Percentiles rank a stretch among this genome's conserved stretches.
phyloP scores from a whole-genome alignment of 1,284 basidiomycete genomes.

The Paramarasmius palmivorus region DNA sequence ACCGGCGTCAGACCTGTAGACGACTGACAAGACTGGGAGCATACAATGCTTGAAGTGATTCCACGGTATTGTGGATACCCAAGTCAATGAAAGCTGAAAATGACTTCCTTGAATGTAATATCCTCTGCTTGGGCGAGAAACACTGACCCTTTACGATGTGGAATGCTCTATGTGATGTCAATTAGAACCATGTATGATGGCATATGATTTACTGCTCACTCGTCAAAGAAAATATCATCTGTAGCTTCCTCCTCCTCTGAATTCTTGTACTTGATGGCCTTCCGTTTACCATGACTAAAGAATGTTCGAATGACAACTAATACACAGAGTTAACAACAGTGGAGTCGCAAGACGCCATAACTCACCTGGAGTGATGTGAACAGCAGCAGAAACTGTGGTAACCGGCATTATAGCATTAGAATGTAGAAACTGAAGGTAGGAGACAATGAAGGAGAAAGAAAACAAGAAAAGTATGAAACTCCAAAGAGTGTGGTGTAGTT shows the following conservation, averaged over 20 bases:
- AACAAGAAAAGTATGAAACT: background rate
- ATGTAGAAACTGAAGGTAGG: background rate
- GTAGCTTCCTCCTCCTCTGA: slow-evolving; percentile 41
- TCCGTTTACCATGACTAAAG: slow-evolving; percentile 55
- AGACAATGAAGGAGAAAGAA: background rate
- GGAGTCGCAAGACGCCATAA: background rate
- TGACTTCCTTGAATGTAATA: slow-evolving; percentile 4
- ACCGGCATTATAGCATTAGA: slow-evolving; percentile 42
- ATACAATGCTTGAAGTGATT: slow-evolving; percentile 62
- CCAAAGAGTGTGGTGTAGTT: background rate
- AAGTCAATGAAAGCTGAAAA: slow-evolving; percentile 55
- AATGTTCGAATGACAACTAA: slow-evolving; percentile 53
- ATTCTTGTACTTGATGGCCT: slow-evolving; percentile 40
- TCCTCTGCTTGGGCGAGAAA: background rate
- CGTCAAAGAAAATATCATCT: slow-evolving; percentile 64
- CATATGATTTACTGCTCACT: slow-evolving; percentile 38
- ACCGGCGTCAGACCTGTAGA: background rate
- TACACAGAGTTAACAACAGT: background rate
- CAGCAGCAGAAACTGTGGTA: slow-evolving; percentile 50
- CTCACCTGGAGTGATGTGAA: slow-evolving; percentile 53
- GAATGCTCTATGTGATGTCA: slow-evolving; percentile 45
- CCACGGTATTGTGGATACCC: slow-evolving; percentile 59
- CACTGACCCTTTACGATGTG: slow-evolving; percentile 56
- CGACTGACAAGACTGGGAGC: slow-evolving; percentile 15
- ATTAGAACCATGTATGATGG: background rate